These are phyloP conservation scores for Periconia macrospinosa DNA, from an alignment of 2,329 filamentous ascomycete genomes.

Conservation along the genomic window DNA sequence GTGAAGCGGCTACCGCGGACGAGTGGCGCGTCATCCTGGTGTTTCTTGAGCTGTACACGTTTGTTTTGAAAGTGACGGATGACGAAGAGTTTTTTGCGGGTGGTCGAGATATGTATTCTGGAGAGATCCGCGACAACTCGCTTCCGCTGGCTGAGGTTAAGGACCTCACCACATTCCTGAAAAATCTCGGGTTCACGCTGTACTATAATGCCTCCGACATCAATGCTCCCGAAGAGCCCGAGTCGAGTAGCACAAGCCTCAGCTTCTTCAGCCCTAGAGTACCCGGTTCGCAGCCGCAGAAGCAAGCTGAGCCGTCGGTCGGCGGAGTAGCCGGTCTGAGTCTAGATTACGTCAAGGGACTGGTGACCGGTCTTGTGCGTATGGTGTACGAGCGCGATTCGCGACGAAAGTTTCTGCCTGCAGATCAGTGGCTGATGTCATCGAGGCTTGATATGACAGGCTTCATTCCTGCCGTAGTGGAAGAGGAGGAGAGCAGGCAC, in stretches of 20 bases:
- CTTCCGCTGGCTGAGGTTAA: slow-evolving; percentile 73
- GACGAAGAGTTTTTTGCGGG: slow-evolving; percentile 90
- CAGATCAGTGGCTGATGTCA: slow-evolving; percentile 94
- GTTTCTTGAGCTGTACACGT: slow-evolving; percentile 92
- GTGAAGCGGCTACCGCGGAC: slow-evolving; percentile 53
- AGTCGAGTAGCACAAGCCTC: slow-evolving; percentile 52
- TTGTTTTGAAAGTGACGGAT: slow-evolving; percentile 88
- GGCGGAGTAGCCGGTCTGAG: slow-evolving; percentile 71
- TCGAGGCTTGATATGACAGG: slow-evolving; percentile 87
- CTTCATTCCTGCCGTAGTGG: slow-evolving; percentile 74
- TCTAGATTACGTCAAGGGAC: slow-evolving; percentile 74
- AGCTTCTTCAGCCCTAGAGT: slow-evolving; percentile 36
- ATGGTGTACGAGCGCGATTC: slow-evolving; percentile 95
- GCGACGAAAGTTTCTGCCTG: slow-evolving; percentile 77
- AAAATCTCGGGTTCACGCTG: slow-evolving; percentile 85
- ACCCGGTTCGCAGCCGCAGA: slow-evolving; percentile 23
- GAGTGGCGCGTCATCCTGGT: slow-evolving; percentile 90
- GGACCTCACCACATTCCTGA: slow-evolving; percentile 78
- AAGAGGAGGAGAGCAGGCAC: slow-evolving; percentile 79
- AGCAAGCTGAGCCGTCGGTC: slow-evolving; percentile 49
- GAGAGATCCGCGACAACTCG: slow-evolving; percentile 59
- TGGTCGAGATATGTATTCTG: slow-evolving; percentile 33
- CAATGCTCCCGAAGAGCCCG: slow-evolving; percentile 46
- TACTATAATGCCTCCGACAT: slow-evolving; percentile 80
- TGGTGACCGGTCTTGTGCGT: slow-evolving; percentile 77